These are phyloP conservation scores for Fusarium annulatum DNA, from an alignment of 2,329 filamentous ascomycete species.

Conservation along the genomic window DNA sequence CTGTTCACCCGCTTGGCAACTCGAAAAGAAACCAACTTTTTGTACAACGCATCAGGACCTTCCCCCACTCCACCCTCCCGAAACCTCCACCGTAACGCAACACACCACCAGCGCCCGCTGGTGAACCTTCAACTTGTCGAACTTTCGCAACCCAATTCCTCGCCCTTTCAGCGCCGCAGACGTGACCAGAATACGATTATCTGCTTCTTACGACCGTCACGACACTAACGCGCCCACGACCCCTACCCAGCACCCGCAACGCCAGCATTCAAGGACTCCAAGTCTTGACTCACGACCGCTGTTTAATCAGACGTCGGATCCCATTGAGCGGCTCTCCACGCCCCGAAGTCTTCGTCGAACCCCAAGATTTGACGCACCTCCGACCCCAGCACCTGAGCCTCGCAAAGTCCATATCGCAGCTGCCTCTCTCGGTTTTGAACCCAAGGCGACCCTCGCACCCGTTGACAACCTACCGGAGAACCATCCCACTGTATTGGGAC, in stretches of 20 bases:
- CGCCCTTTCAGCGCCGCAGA: constrained; percentile 52
- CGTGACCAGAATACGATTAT: constrained; percentile 57
- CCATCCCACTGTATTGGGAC: constrained; percentile 42
- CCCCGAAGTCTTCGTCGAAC: constrained; percentile 63
- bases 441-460: constrained; percentile 47
- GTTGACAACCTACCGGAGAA: constrained; percentile 40
- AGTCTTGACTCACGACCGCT: constrained; percentile 32
- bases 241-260: constrained; percentile 59
- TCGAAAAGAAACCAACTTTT: constrained; percentile 24
- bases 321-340: constrained; percentile 56
- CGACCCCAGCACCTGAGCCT: constrained; percentile 53
- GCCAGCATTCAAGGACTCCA: constrained; percentile 51
- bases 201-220: constrained; percentile 64
- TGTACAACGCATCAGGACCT: constrained; percentile 36
- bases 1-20: constrained; percentile 7
- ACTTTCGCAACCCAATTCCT: constrained; percentile 44
- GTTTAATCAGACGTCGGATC: constrained; percentile 49
- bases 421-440: constrained; percentile 61
- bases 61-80: constrained; percentile 38
- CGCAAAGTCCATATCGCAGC: constrained; percentile 59
- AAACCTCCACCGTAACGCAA: constrained; percentile 32
- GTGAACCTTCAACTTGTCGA: constrained; percentile 61
- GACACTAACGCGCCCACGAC: constrained; percentile 62
- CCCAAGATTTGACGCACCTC: constrained; percentile 60
- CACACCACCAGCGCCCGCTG: constrained; percentile 52